phyloP scores from a whole-genome alignment of 106 monocot species.

The Dendrobium officinale region DNA sequence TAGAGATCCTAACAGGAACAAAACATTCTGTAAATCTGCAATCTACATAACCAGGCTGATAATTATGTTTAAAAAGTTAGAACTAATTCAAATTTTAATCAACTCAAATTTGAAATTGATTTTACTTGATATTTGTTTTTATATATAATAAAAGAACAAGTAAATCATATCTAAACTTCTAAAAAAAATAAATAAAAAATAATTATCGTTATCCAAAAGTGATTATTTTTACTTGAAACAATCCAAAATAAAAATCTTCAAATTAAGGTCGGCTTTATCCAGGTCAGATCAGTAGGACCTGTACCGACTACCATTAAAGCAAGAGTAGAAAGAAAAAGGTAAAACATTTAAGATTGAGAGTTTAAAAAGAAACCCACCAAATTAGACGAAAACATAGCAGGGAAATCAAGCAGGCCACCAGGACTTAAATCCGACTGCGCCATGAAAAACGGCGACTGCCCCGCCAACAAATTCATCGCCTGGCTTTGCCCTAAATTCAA shows the following conservation, averaged over 20 bases:
- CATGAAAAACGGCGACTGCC: slow-evolving; percentile 17
- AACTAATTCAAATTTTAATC: no score
- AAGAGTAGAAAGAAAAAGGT: not conserved
- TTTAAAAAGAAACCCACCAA: not conserved
- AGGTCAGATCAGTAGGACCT: not conserved
- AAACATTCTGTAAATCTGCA: not conserved
- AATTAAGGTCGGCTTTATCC: not conserved
- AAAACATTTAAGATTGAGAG: not conserved
- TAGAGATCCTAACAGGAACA: no score
- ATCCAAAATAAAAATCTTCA: not conserved
- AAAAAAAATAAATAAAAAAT: no score
- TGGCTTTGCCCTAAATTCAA: slow-evolving; percentile 6
- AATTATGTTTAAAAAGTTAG: not conserved
- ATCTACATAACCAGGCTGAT: not conserved
- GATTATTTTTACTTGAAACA: not conserved
- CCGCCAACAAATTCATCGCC: slow-evolving; percentile 10
- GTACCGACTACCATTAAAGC: not conserved
- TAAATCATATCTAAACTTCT: no score
- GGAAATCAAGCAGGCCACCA: slow-evolving; percentile 25
- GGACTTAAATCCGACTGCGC: slow-evolving; percentile 28
- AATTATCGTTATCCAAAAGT: no score
- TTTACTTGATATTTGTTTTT: not conserved
- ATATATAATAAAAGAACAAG: no score
- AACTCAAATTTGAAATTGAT: not conserved
- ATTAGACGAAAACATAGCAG: slow-evolving; percentile 17